phyloP scores from a whole-genome alignment of 2,329 filamentous ascomycete genomes.

The Saccharata proteae region DNA sequence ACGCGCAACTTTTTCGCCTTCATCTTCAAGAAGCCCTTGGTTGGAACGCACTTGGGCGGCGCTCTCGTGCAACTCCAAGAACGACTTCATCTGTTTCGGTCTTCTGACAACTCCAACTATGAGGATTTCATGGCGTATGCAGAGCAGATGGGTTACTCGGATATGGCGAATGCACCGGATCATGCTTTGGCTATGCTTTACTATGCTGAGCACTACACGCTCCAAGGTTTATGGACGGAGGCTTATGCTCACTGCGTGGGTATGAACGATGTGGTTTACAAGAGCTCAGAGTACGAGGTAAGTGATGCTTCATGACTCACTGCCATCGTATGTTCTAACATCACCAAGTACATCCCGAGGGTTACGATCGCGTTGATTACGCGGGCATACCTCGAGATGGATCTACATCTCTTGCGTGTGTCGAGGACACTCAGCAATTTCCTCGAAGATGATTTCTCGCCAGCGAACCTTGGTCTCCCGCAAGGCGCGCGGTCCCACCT shows the following conservation, averaged over 20 bases:
- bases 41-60: slow-evolving; percentile 53
- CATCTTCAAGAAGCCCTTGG: slow-evolving; percentile 51
- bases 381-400: slow-evolving; percentile 51
- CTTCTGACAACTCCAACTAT: slow-evolving; percentile 38
- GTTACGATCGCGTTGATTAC: slow-evolving; percentile 54
- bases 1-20: slow-evolving; percentile 69
- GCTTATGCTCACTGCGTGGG: slow-evolving; percentile 69
- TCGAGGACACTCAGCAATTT: slow-evolving; percentile 47
- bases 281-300: slow-evolving; percentile 50
- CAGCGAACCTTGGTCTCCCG: slow-evolving; percentile 52
- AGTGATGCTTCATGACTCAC: slow-evolving; percentile 20
- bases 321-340: not conserved
- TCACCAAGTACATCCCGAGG: slow-evolving; percentile 25
- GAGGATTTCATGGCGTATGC: slow-evolving; percentile 53
- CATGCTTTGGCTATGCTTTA: slow-evolving; percentile 57
- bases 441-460: slow-evolving; percentile 57
- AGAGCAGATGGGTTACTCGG: slow-evolving; percentile 56
- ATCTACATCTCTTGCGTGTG: slow-evolving; percentile 47
- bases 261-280: slow-evolving; percentile 52
- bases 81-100: slow-evolving; percentile 51
- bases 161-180: slow-evolving; percentile 52
- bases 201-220: slow-evolving; percentile 53
- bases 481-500: slow-evolving; percentile 52
- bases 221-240: slow-evolving; percentile 56
- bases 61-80: slow-evolving; percentile 54